Evolutionary conservation across 441 rosid genomes (phyloP).

Genomic region (Isatis lusitanica): DNA sequence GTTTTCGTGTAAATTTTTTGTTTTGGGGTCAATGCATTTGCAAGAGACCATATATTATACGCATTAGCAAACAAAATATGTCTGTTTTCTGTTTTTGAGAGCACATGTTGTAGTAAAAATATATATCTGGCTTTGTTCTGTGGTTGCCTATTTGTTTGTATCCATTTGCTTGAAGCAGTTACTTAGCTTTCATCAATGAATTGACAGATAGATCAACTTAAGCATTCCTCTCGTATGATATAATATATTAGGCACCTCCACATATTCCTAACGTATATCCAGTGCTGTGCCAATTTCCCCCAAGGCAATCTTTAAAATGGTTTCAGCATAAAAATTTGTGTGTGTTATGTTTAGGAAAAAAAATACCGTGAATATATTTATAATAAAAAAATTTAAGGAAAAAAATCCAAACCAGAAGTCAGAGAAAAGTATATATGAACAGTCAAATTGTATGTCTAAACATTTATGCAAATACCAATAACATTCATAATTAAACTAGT

Average conservation of each 20-base stretch:
- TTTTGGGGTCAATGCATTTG: constrained; percentile 32
- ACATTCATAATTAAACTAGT: no score
- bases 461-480: no score
- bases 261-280: neutral
- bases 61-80: constrained; percentile 28
- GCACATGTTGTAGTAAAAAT: constrained; percentile 15
- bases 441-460: no score
- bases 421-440: no score
- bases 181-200: constrained; percentile 5
- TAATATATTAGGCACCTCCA: neutral
- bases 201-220: neutral
- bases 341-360: no score
- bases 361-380: no score
- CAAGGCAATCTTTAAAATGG: no score
- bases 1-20: neutral
- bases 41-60: constrained; percentile 20
- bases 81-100: constrained; percentile 34
- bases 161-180: constrained; percentile 10
- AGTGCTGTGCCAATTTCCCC: no score
- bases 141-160: constrained; percentile 29
- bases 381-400: no score
- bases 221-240: neutral
- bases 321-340: no score
- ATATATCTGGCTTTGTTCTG: constrained; percentile 6
- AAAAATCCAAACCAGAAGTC: no score